These are phyloP conservation scores for Starmerella khaoyaiensis DNA, from an alignment of 805 yeast species.

Conservation along the genomic window DNA sequence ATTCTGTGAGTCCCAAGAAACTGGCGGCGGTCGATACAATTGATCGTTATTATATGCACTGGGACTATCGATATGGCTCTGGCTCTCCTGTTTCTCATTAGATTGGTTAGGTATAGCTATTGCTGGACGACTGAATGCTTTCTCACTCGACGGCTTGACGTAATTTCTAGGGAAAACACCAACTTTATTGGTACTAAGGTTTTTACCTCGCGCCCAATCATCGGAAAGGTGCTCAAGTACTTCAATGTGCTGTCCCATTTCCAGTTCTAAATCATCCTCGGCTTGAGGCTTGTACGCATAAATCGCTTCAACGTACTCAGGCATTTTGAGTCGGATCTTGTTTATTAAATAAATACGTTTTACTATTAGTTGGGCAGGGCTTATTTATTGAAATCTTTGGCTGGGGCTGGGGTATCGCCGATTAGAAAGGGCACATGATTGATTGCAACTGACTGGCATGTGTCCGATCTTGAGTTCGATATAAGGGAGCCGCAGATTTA, in stretches of 20 bases:
- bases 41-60: slow-evolving; percentile 18
- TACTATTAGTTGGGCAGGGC: background rate
- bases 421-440: too few species aligned
- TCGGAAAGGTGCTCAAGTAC: slow-evolving; percentile 61
- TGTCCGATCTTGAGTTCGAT: too few species aligned
- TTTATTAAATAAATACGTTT: background rate
- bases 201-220: slow-evolving; percentile 84
- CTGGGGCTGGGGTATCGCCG: too few species aligned
- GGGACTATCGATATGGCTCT: slow-evolving; percentile 9
- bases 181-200: slow-evolving; percentile 35
- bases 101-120: slow-evolving; percentile 13
- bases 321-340: slow-evolving; percentile 5
- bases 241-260: slow-evolving; percentile 54
- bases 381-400: background rate
- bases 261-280: slow-evolving; percentile 54
- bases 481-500: too few species aligned
- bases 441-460: too few species aligned
- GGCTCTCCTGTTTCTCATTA: slow-evolving; percentile 6
- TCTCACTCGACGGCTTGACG: slow-evolving; percentile 35
- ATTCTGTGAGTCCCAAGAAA: slow-evolving; percentile 7
- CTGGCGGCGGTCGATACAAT: slow-evolving; percentile 16
- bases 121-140: slow-evolving; percentile 17
- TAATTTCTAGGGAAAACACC: slow-evolving; percentile 91
- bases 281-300: slow-evolving; percentile 68
- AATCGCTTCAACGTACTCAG: slow-evolving; percentile 44